Conservation (phyloP, 768 basidiomycete species). For the Suillus alpinus region DNA sequence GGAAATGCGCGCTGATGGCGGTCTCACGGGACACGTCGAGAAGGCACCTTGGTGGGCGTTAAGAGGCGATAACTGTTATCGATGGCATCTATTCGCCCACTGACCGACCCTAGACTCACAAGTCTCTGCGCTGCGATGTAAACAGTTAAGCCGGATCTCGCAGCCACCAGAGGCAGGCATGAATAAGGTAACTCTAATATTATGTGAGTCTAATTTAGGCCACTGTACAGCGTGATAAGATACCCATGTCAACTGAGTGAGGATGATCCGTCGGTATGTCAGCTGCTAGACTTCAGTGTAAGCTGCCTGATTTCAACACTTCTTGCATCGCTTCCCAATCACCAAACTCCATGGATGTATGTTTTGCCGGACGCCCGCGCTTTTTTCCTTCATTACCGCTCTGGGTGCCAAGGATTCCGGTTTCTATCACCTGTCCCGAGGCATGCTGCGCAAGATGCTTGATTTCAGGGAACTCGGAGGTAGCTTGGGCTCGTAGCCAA, state of each 20-base stretch:
- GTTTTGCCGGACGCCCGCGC: background rate
- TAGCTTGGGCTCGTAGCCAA: slow-evolving; percentile 78
- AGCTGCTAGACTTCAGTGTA: background rate
- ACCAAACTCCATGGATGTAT: slow-evolving; percentile 12
- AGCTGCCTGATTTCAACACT: slow-evolving; percentile 12
- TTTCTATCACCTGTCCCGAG: slow-evolving; percentile 40
- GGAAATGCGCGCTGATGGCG: slow-evolving; percentile 19
- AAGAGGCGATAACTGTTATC: background rate
- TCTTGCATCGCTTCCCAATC: slow-evolving; percentile 25
- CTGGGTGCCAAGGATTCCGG: slow-evolving; percentile 29
- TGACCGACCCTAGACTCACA: background rate
- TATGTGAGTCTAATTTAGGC: background rate
- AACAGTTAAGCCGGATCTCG: background rate
- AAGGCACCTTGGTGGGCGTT: background rate
- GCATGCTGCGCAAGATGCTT: slow-evolving; percentile 59
- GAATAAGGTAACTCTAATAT: background rate
- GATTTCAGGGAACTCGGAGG: slow-evolving; percentile 67
- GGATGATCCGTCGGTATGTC: background rate
- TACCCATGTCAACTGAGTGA: background rate
- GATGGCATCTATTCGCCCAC: background rate
- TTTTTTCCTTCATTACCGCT: slow-evolving; percentile 16
- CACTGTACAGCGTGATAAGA: background rate
- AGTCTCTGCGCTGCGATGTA: background rate
- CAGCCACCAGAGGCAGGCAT: background rate
- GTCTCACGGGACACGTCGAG: slow-evolving; percentile 8